These are phyloP conservation scores for Tricholoma sp. DNA, from an alignment of 768 basidiomycete genomes.

Conservation along the genomic window DNA sequence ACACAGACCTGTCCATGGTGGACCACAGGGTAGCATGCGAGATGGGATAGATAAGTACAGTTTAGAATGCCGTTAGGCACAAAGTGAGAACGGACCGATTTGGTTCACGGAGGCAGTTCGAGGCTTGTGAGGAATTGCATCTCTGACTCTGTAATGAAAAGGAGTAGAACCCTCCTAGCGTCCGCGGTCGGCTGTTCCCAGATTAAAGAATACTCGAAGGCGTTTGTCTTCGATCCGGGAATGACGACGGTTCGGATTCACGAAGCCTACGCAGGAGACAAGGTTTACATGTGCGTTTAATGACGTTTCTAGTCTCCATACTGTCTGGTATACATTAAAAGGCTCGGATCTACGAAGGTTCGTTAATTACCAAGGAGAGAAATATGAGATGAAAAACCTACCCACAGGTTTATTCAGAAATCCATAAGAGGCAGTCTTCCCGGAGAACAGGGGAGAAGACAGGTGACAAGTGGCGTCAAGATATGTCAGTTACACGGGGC, in stretches of 20 bases:
- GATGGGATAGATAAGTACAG: neutral
- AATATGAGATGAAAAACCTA: slow-evolving; percentile 1
- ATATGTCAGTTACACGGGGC: slow-evolving; percentile 36
- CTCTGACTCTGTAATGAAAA: neutral
- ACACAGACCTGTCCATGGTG: neutral
- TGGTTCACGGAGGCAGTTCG: neutral
- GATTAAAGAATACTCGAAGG: slow-evolving; percentile 8
- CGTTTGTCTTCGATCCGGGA: slow-evolving; percentile 5
- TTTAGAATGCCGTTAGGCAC: neutral
- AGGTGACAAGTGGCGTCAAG: slow-evolving; percentile 40
- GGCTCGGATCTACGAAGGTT: slow-evolving; percentile 16
- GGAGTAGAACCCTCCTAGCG: neutral
- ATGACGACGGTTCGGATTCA: neutral
- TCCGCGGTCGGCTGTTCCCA: slow-evolving; percentile 9
- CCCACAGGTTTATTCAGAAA: slow-evolving; percentile 3
- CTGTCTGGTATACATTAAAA: slow-evolving; percentile 8
- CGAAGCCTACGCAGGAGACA: neutral
- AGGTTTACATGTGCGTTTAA: slow-evolving; percentile 2
- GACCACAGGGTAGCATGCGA: neutral
- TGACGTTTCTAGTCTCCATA: slow-evolving; percentile 8
- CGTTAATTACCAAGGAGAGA: slow-evolving; percentile 9
- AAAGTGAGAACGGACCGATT: neutral
- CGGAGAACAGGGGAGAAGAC: slow-evolving; percentile 25
- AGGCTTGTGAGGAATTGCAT: neutral
- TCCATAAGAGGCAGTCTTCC: slow-evolving; percentile 18